Base-by-base conservation (phyloP, 2,329 filamentous ascomycete species). In the Colletotrichum tamarilloi region DNA sequence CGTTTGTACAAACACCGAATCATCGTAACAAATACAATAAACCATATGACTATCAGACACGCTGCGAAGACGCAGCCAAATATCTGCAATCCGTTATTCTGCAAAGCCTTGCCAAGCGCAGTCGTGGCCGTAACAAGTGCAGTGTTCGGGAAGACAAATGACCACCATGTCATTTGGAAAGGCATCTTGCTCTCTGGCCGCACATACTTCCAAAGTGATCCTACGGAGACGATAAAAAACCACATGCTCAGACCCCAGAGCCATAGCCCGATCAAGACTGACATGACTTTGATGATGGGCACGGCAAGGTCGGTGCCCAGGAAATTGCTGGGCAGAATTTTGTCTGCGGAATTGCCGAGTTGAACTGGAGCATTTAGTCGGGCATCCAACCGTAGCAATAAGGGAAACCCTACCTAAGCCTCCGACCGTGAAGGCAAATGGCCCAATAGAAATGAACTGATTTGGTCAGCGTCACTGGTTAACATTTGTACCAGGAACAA, bases 91-190 rank as follows among this genome's bases (percentile, higher is more conserved):
- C 90, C 87, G 6, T 82, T 80, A 76, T 86, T 90, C 1, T 88
- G 82, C 57, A 94, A 89, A 0, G 91, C 90, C 11, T 87, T 85
- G 0, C 90, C 93, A 62, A 97, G 88, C 2, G 92, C 89, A 75
- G 93, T 91, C 0, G 94, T 97, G 0, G 93, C 92, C 0, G 92
- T 93, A n/a, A 89, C 89, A 72, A 95, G 83, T 0, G 92, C 93
- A 0, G 93, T 95, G 77, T 95, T 95, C 2, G 94, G 93, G 78
- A 95, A 95, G 5, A 95, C 88, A 81, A 95, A 96, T 4, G 91
- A 94, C 82, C 92, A 97, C 92, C 94, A 97, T 1, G 92, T 94
- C 93, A 97, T 95, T 22, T 93, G 92, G 78, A 95, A 97, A 4
- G 91, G 88, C 85, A 95, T 90, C 72, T 86, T 88, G 49, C 88